Base-by-base conservation (phyloP, 768 basidiomycete genomes). In the Agaricus sinodeliciosus region DNA sequence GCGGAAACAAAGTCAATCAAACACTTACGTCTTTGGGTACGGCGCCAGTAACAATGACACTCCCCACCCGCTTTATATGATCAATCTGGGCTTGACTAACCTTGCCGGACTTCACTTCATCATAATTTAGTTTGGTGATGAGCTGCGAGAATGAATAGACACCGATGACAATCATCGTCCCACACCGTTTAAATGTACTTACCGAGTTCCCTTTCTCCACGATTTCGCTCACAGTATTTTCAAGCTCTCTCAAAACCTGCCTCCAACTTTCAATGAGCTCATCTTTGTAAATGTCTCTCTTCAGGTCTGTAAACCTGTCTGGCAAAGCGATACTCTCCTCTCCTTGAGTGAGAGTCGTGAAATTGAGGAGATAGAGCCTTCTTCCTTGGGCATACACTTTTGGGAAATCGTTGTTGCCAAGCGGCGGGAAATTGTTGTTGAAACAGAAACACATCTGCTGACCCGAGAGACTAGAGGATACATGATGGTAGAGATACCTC, bases 81-180 rank as follows among this genome's bases (percentile, higher is more conserved):
- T 73, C 70, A 4, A 84, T 57, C 27, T 76, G 67, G n/a, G 79
- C 76, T 0, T 63, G 52, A 37, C 70, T 67, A 34, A 87, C 48
- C 35, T 37, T 25, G 22, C 43, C 65, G 16, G 62, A 73, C 4
- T 70, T 62, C 8, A 88, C 65, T 44, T 84, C 76, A 3, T 72
- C 59, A 60, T 85, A 84, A 15, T 76, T 69, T 44, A 88, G 76
- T 65, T 81, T 78, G 4, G 86, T 82, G 36, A 87, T 71, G 56
- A 74, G 76, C 84, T 87, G n/a, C n/a, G 49, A 43, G 9, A 41
- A 26, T 9, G 12, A 39, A 25, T 8, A 22, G 37, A 35, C 31
- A 43, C 19, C 22, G 12, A 49, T 42, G 48, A 11, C 4, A 25
- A 27, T 27, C 13, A 40, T 13, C 9, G 35, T 41, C 22, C 41